Base-by-base conservation (phyloP, 257 asterid species). In the Lavandula angustifolia region DNA sequence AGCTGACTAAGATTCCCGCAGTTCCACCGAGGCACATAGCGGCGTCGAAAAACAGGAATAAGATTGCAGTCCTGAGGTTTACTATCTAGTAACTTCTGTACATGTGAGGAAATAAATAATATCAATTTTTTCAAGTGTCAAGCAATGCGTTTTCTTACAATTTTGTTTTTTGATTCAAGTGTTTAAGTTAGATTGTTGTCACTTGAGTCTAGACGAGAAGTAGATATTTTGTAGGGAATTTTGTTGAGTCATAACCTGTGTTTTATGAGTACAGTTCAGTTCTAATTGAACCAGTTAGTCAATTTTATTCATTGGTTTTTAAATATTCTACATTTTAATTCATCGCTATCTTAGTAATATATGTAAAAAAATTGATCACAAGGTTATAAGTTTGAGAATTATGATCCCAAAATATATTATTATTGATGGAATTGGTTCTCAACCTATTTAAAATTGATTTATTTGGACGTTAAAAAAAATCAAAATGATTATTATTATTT, bases 11-110 rank as follows among this genome's bases (percentile, higher is more conserved):
- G 52, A 52, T 51, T 47, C 69, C 46, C 35, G 68, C 51, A 60
- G 67, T 57, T 69, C 61, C 68, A 41, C 44, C 10, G 12, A 55
- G 62, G 71, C 61, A 60, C 60, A 13, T 49, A 54, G 65, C 48
- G 63, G 65, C 29, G 76, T 56, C 63, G 73, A 75, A 77, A 66
- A 33, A 58, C 51, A 62, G 70, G 76, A 29, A 13, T 53, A 70
- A 1, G 70, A 62, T 62, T 62, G 73, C 76, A 75, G 74, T 69
- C 70, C 71, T 68, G 78, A 65, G 48, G 62, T 78, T 78, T 65
- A 67, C 59, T 34, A 56, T 22, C 27, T 22, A 22, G 27, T 22
- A 22, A 22, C 44, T 64, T 47, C 34, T 54, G 55, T 33, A 31
- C 37, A 32, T 51, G 33, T 52, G 54, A 34, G 71, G 72, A 71